Evolutionary conservation across 768 basidiomycete genomes (phyloP).

Genomic region (Exidia glandulosa): DNA sequence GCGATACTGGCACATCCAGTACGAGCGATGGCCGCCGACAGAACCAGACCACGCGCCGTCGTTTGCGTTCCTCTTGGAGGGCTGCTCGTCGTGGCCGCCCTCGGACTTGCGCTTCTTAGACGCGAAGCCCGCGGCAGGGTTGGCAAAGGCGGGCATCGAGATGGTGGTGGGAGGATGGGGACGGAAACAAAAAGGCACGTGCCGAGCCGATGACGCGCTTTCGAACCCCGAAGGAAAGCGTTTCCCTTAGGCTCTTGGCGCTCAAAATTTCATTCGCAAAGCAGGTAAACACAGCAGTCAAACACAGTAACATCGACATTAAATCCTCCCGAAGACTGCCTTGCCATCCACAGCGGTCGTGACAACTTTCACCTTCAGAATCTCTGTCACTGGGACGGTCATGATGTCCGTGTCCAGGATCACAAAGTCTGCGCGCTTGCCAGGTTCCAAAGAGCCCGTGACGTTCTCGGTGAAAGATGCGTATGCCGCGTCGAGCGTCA

Average conservation of each 20-base stretch:
- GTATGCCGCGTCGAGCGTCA: slow-evolving; percentile 85
- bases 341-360: slow-evolving; percentile 71
- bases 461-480: slow-evolving; percentile 67
- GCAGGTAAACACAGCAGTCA: too few relatives aligned
- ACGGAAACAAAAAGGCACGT: neutral
- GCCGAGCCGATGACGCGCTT: neutral
- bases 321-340: slow-evolving; percentile 44
- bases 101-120: neutral
- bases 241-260: too few relatives aligned
- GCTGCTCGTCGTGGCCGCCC: neutral
- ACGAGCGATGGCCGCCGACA: neutral
- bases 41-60: neutral
- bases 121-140: neutral
- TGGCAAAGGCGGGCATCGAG: neutral
- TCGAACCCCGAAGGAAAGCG: neutral
- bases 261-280: too few relatives aligned
- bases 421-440: slow-evolving; percentile 84
- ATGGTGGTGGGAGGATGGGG: neutral
- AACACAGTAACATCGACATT: neutral
- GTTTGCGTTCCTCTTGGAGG: neutral
- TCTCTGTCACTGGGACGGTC: slow-evolving; percentile 45
- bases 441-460: slow-evolving; percentile 59
- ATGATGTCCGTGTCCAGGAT: slow-evolving; percentile 75
- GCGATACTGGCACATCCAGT: slow-evolving; percentile 2
- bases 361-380: slow-evolving; percentile 52